A percentile compares a stretch with the other conserved stretches of the same genome.
phyloP scores from a whole-genome alignment of 2,329 filamentous ascomycete species.

The Trichoderma sp. region DNA sequence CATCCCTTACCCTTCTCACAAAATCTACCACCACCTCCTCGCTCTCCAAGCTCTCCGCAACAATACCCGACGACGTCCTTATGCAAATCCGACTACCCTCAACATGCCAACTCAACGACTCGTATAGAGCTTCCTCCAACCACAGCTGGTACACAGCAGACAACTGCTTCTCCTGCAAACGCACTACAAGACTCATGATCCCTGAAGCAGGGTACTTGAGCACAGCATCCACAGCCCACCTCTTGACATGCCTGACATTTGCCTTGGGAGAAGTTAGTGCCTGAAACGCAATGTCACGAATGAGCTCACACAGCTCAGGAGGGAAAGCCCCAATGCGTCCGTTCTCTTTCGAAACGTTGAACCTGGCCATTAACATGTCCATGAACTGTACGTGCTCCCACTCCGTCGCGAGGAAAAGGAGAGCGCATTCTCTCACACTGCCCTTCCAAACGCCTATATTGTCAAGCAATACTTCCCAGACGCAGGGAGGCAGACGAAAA shows the following conservation, averaged over 20 bases:
- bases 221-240: background rate
- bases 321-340: background rate
- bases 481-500: background rate
- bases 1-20: background rate
- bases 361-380: background rate
- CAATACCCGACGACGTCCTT: background rate
- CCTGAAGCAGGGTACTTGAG: background rate
- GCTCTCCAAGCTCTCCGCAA: background rate
- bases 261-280: background rate
- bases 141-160: background rate
- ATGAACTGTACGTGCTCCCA: background rate
- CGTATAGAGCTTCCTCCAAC: background rate
- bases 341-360: background rate
- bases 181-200: background rate
- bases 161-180: background rate
- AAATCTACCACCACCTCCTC: background rate
- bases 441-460: background rate
- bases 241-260: background rate
- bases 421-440: background rate
- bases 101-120: background rate
- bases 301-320: background rate
- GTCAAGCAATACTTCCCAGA: background rate
- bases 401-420: background rate
- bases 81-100: background rate
- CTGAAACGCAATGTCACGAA: background rate